phyloP scores from a whole-genome alignment of 2,329 filamentous ascomycete species.

The Diaporthe batatas region DNA sequence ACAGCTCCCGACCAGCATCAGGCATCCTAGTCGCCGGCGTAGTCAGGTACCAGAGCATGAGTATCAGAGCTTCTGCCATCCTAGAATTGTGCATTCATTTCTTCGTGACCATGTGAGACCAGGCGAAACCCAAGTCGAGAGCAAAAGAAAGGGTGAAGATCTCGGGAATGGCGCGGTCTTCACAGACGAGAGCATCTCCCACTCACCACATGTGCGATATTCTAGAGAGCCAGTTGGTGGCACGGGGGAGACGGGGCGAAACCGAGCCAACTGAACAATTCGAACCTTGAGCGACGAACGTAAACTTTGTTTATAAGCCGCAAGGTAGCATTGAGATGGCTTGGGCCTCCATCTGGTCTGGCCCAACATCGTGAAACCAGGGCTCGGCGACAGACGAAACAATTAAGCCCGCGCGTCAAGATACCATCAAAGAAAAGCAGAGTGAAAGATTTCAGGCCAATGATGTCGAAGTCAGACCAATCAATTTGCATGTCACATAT shows the following conservation, averaged over 20 bases:
- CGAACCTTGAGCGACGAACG: not conserved
- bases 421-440: not conserved
- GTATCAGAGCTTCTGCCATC: not conserved
- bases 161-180: no score
- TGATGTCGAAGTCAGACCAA: not conserved
- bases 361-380: constrained; percentile 11
- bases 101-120: not conserved
- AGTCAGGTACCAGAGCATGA: not conserved
- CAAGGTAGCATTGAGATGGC: constrained; percentile 2
- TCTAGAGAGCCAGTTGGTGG: not conserved
- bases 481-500: not conserved
- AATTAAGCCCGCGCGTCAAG: not conserved
- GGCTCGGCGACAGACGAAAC: constrained; percentile 30
- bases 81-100: not conserved
- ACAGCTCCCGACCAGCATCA: not conserved
- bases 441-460: not conserved
- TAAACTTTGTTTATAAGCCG: constrained; percentile 5
- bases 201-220: constrained; percentile 3
- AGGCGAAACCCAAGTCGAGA: constrained; percentile 5
- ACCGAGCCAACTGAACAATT: constrained; percentile 21
- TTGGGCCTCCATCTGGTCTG: constrained; percentile 1
- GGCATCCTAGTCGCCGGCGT: not conserved
- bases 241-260: constrained; percentile 26
- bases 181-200: not conserved
- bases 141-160: not conserved